phyloP scores from a whole-genome alignment of 2,329 filamentous ascomycete genomes.

The Clonostachys rhizophaga region DNA sequence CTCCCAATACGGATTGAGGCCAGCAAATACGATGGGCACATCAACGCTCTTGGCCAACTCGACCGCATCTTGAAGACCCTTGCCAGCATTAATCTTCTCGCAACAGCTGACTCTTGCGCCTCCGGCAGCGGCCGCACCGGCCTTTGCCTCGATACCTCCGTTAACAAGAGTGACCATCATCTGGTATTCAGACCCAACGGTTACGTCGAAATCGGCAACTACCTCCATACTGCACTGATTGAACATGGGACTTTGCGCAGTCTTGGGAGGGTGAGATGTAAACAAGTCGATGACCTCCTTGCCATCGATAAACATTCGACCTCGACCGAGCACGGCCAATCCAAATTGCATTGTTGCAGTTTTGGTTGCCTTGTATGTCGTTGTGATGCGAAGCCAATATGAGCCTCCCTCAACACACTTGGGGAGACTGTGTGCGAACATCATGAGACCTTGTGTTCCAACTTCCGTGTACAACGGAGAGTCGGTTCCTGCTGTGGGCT shows the following conservation, averaged over 20 bases:
- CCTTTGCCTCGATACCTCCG: background rate
- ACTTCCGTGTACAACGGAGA: too few relatives aligned
- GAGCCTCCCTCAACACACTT: too few relatives aligned
- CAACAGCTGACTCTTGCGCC: conserved; percentile 49
- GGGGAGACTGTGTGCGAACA: too few relatives aligned
- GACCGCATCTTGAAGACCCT: conserved; percentile 64
- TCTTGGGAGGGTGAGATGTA: background rate
- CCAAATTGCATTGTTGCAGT: conserved; percentile 19
- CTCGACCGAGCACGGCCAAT: conserved; percentile 25
- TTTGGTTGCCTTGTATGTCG: too few relatives aligned
- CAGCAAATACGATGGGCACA: conserved; percentile 73
- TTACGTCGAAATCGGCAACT: conserved; percentile 9
- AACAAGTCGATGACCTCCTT: conserved; percentile 21
- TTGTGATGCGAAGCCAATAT: too few relatives aligned
- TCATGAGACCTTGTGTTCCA: too few relatives aligned
- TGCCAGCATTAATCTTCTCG: conserved; percentile 49
- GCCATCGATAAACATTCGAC: conserved; percentile 22
- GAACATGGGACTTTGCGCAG: conserved; percentile 19
- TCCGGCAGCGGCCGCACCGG: background rate
- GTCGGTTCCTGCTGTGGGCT: too few relatives aligned
- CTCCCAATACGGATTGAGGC: conserved; percentile 78
- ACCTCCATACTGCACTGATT: conserved; percentile 24
- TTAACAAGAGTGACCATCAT: conserved; percentile 2
- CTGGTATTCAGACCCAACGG: conserved; percentile 1
- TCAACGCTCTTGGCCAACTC: conserved; percentile 64